phyloP scores from a whole-genome alignment of 495 filamentous ascomycete genomes.

The Penicillium psychrofluorescens region DNA sequence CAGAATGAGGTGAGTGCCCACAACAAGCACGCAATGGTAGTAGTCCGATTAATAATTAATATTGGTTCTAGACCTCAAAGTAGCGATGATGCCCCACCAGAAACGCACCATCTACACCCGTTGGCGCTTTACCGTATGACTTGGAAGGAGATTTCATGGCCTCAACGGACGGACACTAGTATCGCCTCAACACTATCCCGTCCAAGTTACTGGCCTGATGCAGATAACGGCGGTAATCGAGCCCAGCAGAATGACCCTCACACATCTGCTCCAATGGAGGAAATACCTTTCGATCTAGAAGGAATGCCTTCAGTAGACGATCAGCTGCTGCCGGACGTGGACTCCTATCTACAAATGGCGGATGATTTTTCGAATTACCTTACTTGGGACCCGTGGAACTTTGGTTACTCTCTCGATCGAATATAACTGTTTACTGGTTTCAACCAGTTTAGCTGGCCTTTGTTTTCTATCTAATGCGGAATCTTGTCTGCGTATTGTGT shows the following conservation, averaged over 20 bases:
- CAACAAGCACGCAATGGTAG: too few species aligned
- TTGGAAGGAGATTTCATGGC: not conserved
- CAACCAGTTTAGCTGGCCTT: not conserved
- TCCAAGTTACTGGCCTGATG: too few species aligned
- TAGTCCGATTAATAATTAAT: too few species aligned
- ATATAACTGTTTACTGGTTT: not conserved
- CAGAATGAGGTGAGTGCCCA: too few species aligned
- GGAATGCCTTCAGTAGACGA: too few species aligned
- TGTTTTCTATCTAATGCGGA: not conserved
- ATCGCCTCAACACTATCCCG: not conserved
- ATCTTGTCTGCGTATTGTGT: conserved; percentile 1
- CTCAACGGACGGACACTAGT: not conserved
- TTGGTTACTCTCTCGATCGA: not conserved
- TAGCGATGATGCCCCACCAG: not conserved
- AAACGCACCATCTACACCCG: not conserved
- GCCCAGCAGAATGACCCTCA: too few species aligned
- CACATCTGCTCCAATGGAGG: too few species aligned
- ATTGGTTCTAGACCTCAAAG: not conserved
- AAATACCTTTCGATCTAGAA: too few species aligned
- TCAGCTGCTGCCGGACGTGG: too few species aligned
- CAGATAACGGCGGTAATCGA: too few species aligned
- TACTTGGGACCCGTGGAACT: conserved; percentile 4
- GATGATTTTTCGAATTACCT: conserved; percentile 3
- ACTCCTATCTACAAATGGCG: not conserved
- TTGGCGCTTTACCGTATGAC: not conserved